Base-by-base conservation (phyloP, 768 basidiomycete genomes). In the Kwoniella europaea region DNA sequence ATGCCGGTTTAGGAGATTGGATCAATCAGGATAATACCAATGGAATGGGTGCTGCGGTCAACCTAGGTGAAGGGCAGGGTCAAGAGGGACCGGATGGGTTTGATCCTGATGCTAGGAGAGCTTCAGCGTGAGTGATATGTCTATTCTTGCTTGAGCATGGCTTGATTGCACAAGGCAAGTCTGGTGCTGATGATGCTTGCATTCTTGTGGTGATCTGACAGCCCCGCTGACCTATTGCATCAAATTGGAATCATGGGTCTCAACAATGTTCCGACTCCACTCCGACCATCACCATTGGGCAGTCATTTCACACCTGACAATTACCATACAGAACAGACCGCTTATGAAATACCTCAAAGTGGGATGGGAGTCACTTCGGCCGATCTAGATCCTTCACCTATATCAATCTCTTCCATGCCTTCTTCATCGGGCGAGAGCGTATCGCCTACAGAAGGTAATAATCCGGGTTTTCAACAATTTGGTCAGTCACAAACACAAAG, bases 51-150 rank as follows among this genome's bases (percentile, higher is more conserved):
- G 53, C 53, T 29, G 50, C 20, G 43, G 29, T 43, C 50, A 24
- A 58, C 10, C 5, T 60, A 20, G 50, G 50, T 18, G 22, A 64
- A 35, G 27, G 7, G 6, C 41, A 42, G 9, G 44, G 50, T 6
- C 65, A 58, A 29, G 71, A 64, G 41, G 64, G 41, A 50, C 74
- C 73, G 2, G 62, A 69, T 27, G 79, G 75, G 1, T 79, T 82
- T 57, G 72, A 79, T 52, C 65, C 76, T 13, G 72, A 75, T 53
- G 22, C 66, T 2, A 60, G 82, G 54, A 46, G 82, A 42, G 77
- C 82, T 27, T 82, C 82, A 13, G 82, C 78, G 81, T 82, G 73
- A 80, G 81, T 35, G 42, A 52, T 65, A 35, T 55, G 13, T 35
- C 12, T 43, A 13, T 50, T 13, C 13, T 4, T 50, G 46, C 10